Conservation (phyloP, 345 rosid genomes). For the Garcia nutans region DNA sequence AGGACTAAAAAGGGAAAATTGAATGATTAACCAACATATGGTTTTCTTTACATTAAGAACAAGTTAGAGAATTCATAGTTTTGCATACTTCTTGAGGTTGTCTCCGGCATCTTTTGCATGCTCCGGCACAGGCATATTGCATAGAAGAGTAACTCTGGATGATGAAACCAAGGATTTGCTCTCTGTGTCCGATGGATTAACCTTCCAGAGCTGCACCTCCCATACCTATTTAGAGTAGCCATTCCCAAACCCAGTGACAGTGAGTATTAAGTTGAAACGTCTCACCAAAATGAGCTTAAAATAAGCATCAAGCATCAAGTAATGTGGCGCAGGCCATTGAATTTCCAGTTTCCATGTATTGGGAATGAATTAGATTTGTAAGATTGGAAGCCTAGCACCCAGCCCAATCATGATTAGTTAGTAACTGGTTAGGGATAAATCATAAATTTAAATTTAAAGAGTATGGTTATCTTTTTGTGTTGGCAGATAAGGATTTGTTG, state of each 20-base stretch:
- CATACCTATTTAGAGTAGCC: conserved; percentile 53
- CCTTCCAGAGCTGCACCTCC: conserved; percentile 76
- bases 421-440: neutral
- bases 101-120: conserved; percentile 50
- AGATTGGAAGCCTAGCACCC: too few relatives aligned
- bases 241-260: neutral
- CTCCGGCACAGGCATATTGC: conserved; percentile 75
- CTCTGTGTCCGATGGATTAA: conserved; percentile 37
- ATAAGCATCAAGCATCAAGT: too few relatives aligned
- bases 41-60: neutral
- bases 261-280: neutral
- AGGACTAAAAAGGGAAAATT: neutral
- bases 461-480: neutral
- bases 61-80: conserved; percentile 37
- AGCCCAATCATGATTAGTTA: neutral
- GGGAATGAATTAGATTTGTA: too few relatives aligned
- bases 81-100: conserved; percentile 47
- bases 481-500: neutral
- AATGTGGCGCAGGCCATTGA: too few relatives aligned
- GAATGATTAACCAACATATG: neutral
- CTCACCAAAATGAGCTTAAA: neutral
- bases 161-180: conserved; percentile 48
- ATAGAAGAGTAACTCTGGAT: conserved; percentile 65
- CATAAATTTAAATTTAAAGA: too few relatives aligned
- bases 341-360: too few relatives aligned